phyloP scores from a whole-genome alignment of 2,329 filamentous ascomycete genomes.

The Simplicillium aogashimaense region DNA sequence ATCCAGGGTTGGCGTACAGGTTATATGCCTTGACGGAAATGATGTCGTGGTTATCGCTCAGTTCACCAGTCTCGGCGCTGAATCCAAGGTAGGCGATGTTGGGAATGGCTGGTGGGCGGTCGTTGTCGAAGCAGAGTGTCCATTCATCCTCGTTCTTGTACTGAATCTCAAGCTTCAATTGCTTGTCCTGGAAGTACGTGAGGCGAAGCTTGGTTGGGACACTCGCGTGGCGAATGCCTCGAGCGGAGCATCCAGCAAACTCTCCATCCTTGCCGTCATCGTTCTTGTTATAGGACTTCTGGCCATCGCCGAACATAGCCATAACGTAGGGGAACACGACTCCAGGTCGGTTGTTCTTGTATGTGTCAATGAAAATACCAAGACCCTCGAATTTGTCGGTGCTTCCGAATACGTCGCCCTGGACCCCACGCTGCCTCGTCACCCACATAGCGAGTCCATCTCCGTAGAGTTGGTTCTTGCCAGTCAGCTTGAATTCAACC shows the following conservation, averaged over 20 bases:
- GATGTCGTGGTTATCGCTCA: conserved; percentile 97
- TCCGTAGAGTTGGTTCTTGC: conserved; percentile 81
- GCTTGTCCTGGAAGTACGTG: conserved; percentile 96
- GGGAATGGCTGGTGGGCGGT: conserved; percentile 65
- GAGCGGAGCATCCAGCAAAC: conserved; percentile 87
- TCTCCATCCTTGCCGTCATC: conserved; percentile 92
- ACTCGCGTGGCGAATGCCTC: conserved; percentile 72
- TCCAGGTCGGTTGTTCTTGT: conserved; percentile 98
- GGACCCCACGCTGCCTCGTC: conserved; percentile 77
- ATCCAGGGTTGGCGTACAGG: conserved; percentile 60
- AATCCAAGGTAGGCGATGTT: conserved; percentile 66
- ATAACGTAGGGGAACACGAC: conserved; percentile 96
- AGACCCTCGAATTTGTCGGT: conserved; percentile 86
- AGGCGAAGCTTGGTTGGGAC: conserved; percentile 77
- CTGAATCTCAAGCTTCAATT: conserved; percentile 79
- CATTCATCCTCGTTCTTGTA: conserved; percentile 88
- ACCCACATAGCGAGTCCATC: conserved; percentile 98
- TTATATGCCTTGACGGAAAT: conserved; percentile 80
- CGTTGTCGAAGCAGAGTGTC: conserved; percentile 77
- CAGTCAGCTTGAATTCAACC: conserved; percentile 89
- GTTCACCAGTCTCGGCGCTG: conserved; percentile 85
- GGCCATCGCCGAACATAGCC: conserved; percentile 93
- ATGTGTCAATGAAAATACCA: conserved; percentile 94
- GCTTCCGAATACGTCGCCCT: conserved; percentile 80
- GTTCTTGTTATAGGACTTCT: conserved; percentile 81